A percentile compares a stretch with the other conserved stretches of the same genome.
phyloP scores from a whole-genome alignment of 768 basidiomycete genomes.

The Chalciporus sphaerocephalus region DNA sequence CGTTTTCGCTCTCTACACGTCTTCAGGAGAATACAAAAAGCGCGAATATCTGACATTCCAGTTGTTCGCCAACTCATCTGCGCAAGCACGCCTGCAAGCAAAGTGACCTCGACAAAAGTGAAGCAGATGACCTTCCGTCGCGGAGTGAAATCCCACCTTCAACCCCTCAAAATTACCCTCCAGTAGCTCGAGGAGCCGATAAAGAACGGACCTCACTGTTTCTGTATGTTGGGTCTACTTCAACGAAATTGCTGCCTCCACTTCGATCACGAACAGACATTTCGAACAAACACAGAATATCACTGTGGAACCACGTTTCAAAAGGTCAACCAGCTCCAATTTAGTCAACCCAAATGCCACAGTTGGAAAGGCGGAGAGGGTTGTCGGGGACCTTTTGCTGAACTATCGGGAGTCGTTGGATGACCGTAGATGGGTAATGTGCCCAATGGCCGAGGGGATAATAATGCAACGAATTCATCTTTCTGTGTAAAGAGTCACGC shows the following conservation, averaged over 20 bases:
- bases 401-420: slow-evolving; percentile 1
- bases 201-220: slow-evolving; percentile 38
- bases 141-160: slow-evolving; percentile 42
- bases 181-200: slow-evolving; percentile 24
- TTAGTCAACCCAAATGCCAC: slow-evolving; percentile 34
- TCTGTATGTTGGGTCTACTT: slow-evolving; percentile 33
- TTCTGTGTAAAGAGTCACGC: background rate
- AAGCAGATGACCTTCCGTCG: slow-evolving; percentile 43
- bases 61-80: no score
- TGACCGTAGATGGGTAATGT: background rate
- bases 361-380: slow-evolving; percentile 35
- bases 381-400: slow-evolving; percentile 31
- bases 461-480: background rate
- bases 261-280: slow-evolving; percentile 35
- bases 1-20: no score
- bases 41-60: no score
- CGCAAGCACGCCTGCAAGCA: slow-evolving; percentile 45
- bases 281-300: slow-evolving; percentile 36
- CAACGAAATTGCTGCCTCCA: slow-evolving; percentile 32
- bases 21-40: no score
- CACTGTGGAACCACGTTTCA: slow-evolving; percentile 32
- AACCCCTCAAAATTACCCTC: slow-evolving; percentile 33
- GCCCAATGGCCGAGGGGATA: background rate
- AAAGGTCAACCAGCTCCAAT: slow-evolving; percentile 36
- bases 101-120: slow-evolving; percentile 43